phyloP scores from a whole-genome alignment of 129 eudicot genomes.

The Flaveria bidentis region DNA sequence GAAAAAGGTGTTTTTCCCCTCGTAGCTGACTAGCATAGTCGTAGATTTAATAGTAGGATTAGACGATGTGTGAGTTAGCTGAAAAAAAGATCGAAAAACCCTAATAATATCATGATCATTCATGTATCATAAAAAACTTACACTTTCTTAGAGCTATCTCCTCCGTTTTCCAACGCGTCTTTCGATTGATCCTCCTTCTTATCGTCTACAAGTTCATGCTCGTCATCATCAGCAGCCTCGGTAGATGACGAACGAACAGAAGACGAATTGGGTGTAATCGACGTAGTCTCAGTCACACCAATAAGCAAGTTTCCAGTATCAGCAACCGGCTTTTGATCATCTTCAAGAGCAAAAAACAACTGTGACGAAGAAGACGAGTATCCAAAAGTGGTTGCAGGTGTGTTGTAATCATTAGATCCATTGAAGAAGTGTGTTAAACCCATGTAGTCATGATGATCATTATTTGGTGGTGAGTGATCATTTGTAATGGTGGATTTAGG shows the following conservation, averaged over 20 bases:
- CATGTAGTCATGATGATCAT: conserved; percentile 51
- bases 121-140: conserved; percentile 42
- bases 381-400: conserved; percentile 50
- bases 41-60: background rate
- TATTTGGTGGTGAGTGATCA: conserved; percentile 33
- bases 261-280: conserved; percentile 80
- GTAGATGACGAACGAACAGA: conserved; percentile 69
- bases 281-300: conserved; percentile 39
- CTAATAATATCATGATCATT: conserved; percentile 10
- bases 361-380: conserved; percentile 47
- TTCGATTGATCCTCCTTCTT: conserved; percentile 43
- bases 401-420: conserved; percentile 47
- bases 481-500: conserved; percentile 28
- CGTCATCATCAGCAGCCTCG: conserved; percentile 61
- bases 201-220: conserved; percentile 34
- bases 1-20: no score
- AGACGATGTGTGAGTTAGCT: no score
- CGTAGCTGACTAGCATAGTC: no score
- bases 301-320: conserved; percentile 27
- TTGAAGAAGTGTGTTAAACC: conserved; percentile 51
- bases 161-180: conserved; percentile 50
- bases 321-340: conserved; percentile 36
- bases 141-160: conserved; percentile 71
- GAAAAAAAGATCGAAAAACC: background rate
- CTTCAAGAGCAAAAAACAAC: conserved; percentile 31